Base-by-base conservation (phyloP, 2,329 filamentous ascomycete species). In the Dryadomyces sulphureus region DNA sequence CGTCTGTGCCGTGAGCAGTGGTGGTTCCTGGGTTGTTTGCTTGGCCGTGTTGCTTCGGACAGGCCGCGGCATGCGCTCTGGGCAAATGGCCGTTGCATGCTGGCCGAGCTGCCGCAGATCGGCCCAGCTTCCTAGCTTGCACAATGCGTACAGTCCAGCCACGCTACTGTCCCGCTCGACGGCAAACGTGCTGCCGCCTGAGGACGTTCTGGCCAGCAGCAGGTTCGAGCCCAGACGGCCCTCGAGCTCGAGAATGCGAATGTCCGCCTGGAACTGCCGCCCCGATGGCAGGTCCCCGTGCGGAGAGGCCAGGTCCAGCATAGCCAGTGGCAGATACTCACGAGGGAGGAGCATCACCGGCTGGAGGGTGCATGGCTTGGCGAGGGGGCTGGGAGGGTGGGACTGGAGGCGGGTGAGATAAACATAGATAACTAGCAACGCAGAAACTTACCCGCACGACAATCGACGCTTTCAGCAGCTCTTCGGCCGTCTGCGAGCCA, bases 51-150 rank as follows among this genome's bases (percentile, higher is more conserved):
- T 11, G 38, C 45, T 19, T 44, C 45, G n/a, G 47, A 46, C 19
- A 43, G 50, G 36, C 14, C 40, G 35, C 5, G 53, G 53, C 42
- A 60, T 50, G 8, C 60, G 56, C 40, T 61, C 55, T 43, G 38
- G 54, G 49, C 62, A 68, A 14, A 65, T 64, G 2, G 65, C 68
- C 0, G 72, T 74, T 35, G 76, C 73, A 35, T 66, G 59, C 11
- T 60, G 57, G 21, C 62, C 62, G 24, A 88, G 63, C 7, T 67
- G 62, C 32, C 71, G 67, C 44, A 81, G 57, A 50, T 79, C 72
- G 20, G 84, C 69, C 80, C 81, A 85, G 19, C 65, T 60, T 2
- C 76, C 80, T 38, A 92, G 64, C 54, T 74, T 79, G 59, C 80
- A 88, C 22, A 86, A 58, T 11, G 75, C 73, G 58, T 84, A 89